These are phyloP conservation scores for Acacia concinna DNA, from an alignment of 331 rosid genomes.

Conservation along the genomic window DNA sequence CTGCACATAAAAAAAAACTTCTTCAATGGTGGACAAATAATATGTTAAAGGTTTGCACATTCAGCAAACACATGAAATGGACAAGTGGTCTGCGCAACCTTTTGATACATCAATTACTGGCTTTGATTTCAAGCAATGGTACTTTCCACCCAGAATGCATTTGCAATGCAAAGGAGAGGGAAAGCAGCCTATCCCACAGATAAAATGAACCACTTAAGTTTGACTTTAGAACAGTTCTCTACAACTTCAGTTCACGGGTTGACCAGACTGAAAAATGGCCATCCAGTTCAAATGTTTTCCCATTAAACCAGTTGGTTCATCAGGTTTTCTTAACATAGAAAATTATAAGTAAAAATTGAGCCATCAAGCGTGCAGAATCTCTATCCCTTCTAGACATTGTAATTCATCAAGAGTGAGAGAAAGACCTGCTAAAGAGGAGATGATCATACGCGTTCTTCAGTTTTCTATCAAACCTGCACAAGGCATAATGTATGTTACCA, in stretches of 20 bases:
- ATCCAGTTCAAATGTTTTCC: background rate
- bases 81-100: background rate
- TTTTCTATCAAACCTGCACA: conserved; percentile 92
- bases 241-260: background rate
- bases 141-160: background rate
- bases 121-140: background rate
- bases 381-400: conserved; percentile 27
- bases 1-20: background rate
- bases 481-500: conserved; percentile 27
- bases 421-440: conserved; percentile 94
- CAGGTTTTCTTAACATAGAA: background rate
- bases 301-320: background rate
- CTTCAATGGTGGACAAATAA: background rate
- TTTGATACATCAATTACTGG: background rate
- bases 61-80: background rate
- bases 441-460: conserved; percentile 93
- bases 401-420: conserved; percentile 33
- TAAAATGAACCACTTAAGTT: background rate
- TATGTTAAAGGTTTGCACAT: background rate
- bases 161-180: background rate
- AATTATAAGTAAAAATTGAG: conserved; percentile 11
- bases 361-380: conserved; percentile 10
- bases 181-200: background rate
- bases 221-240: background rate
- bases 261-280: background rate